Evolutionary conservation across 768 basidiomycete species (phyloP).

Genomic region (Lanmaoa rubissima): DNA sequence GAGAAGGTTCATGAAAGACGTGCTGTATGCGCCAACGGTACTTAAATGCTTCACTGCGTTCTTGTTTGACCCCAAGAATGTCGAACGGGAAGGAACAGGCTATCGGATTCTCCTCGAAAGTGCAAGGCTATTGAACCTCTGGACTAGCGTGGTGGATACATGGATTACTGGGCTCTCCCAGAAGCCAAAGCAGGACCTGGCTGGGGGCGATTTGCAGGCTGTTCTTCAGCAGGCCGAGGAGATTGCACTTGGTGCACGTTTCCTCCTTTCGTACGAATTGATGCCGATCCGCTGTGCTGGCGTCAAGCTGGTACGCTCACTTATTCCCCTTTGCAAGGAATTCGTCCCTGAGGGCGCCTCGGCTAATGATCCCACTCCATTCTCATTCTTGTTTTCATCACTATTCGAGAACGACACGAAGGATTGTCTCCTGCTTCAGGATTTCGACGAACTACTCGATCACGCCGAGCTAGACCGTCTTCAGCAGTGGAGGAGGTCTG

Average conservation of each 20-base stretch:
- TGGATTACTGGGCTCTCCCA: conserved; percentile 57
- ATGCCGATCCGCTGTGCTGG: conserved; percentile 55
- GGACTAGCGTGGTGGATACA: conserved; percentile 67
- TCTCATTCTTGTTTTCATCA: conserved; percentile 44
- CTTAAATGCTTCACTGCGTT: conserved; percentile 66
- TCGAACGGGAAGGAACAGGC: conserved; percentile 63
- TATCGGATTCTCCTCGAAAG: conserved; percentile 66
- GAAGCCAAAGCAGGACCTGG: conserved; percentile 37
- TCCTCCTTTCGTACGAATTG: conserved; percentile 63
- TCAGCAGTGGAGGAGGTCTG: conserved; percentile 63
- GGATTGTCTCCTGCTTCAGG: conserved; percentile 50
- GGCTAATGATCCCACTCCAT: conserved; percentile 26
- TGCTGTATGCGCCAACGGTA: conserved; percentile 51
- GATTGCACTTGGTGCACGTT: conserved; percentile 70
- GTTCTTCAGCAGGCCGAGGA: conserved; percentile 52
- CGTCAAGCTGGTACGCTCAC: conserved; percentile 58
- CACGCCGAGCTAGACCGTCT: conserved; percentile 57
- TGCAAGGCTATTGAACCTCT: conserved; percentile 63
- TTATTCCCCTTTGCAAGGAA: conserved; percentile 49
- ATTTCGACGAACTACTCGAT: conserved; percentile 67
- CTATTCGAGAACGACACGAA: conserved; percentile 51
- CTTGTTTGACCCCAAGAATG: conserved; percentile 66
- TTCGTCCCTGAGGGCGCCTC: conserved; percentile 36
- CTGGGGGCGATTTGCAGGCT: conserved; percentile 41
- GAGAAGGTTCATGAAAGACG: conserved; percentile 68